Evolutionary conservation across 2,329 filamentous ascomycete genomes (phyloP), one percentile per base, ranked within the genome.

Genomic region (Chalaropsis ovoidea): DNA sequence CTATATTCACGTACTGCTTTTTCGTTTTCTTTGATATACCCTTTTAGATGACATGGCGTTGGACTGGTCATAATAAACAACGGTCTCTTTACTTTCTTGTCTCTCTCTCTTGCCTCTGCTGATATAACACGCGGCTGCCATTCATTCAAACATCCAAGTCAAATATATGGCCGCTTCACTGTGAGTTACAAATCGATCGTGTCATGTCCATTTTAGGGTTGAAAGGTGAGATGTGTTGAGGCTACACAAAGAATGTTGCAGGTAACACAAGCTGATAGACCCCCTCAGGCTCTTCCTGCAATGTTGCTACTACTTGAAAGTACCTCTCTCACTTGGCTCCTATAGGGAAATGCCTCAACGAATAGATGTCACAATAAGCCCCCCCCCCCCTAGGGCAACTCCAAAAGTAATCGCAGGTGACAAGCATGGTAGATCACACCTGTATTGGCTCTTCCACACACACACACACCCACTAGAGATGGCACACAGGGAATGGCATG

Each of bases 21-120:
- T 43, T 31, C 10, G 17, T 43, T 22, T 54, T 52, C n/a, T 24
- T 52, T 43, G 17, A n/a, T 63, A 63, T 63, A 54, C 60, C 43
- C 41, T 35, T 31, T n/a, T n/a, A n/a, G n/a, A n/a, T n/a, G 11
- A 24, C 17, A 54, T 39, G 27, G 31, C 31, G 27, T 58, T 35
- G 3, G 47, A 15, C 22, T 52, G 15, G 47, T 52, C 19, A 24
- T 1, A 13, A 4, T 27, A 22, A 15, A 27, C 47, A 27, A 27
- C 15, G 24, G 35, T 39, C 8, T 10, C 4, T 39, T 39, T 39
- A 10, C 35, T 10, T 7, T 39, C 35, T 39, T 15, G 15, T 35
- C 54, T 35, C 8, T 17, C 24, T 35, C 5, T 39, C 31, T 35
- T 10, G 35, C 8, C 8, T 39, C 35, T 10, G 8, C 8, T 39